phyloP scores from a whole-genome alignment of 2,329 filamentous ascomycete genomes.

The Cryphonectria radicalis region DNA sequence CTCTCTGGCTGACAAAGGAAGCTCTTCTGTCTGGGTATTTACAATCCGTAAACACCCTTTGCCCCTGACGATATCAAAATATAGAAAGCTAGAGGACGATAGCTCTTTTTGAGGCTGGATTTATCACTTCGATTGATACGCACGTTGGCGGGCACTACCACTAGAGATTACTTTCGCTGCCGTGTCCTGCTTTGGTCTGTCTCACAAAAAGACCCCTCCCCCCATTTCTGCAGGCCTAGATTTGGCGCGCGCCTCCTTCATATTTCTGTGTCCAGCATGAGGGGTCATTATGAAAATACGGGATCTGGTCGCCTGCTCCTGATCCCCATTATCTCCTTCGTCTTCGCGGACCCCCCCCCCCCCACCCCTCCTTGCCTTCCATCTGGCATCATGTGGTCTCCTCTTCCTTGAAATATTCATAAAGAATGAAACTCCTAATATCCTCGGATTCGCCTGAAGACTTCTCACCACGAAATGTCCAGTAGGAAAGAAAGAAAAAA shows the following conservation, averaged over 20 bases:
- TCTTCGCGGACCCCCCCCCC: too few species aligned
- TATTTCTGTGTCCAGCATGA: constrained; percentile 1
- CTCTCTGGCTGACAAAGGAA: not conserved
- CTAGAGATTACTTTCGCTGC: constrained; percentile 3
- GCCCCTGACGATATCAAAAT: not conserved
- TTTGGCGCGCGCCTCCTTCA: not conserved
- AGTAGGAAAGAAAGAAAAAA: constrained; percentile 21
- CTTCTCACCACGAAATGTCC: constrained; percentile 11
- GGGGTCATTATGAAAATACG: not conserved
- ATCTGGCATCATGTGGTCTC: not conserved
- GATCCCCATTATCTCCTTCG: not conserved
- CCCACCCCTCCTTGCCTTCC: not conserved
- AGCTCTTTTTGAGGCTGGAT: not conserved
- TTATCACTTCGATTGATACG: not conserved
- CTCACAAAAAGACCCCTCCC: not conserved
- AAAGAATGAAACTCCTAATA: constrained; percentile 4
- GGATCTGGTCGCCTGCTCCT: constrained; percentile 18
- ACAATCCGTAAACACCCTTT: not conserved
- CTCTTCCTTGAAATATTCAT: not conserved
- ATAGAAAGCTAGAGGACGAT: not conserved
- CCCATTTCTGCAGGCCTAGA: not conserved
- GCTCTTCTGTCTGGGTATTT: not conserved
- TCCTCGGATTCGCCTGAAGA: constrained; percentile 1
- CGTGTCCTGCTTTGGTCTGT: not conserved
- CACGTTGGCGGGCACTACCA: not conserved